A percentile compares a stretch with the other conserved stretches of the same genome.
phyloP scores from a whole-genome alignment of 1,284 basidiomycete genomes.

The Wallemia hederae region DNA sequence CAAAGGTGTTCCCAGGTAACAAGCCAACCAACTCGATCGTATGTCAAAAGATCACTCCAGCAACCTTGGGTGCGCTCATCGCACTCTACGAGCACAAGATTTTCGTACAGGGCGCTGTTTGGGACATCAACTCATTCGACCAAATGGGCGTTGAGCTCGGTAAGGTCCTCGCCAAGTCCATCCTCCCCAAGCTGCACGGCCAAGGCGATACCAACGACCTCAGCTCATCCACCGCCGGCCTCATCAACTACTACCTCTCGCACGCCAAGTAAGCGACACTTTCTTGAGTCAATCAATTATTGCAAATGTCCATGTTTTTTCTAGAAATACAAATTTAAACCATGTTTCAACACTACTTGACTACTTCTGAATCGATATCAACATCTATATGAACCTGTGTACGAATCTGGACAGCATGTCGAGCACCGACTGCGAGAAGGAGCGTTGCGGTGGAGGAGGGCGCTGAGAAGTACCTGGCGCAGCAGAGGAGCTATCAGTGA shows the following conservation, averaged over 20 bases:
- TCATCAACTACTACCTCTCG: slow-evolving; percentile 82
- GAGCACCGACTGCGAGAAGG: too few relatives aligned
- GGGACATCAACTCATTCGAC: slow-evolving; percentile 89
- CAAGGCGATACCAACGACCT: slow-evolving; percentile 65
- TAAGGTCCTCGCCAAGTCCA: slow-evolving; percentile 78
- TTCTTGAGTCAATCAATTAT: too few relatives aligned
- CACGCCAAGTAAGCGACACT: slow-evolving; percentile 22
- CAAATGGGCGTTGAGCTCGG: slow-evolving; percentile 68
- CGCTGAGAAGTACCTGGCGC: too few relatives aligned
- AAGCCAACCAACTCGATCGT: slow-evolving; percentile 87
- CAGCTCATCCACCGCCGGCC: slow-evolving; percentile 75
- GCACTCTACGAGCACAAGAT: slow-evolving; percentile 98
- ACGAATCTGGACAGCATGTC: too few relatives aligned
- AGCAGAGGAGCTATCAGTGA: too few relatives aligned
- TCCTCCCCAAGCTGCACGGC: slow-evolving; percentile 53
- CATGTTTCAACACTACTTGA: neutral
- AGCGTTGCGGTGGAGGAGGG: too few relatives aligned
- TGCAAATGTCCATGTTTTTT: too few relatives aligned
- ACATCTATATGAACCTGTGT: too few relatives aligned
- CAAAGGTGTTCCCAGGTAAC: slow-evolving; percentile 95
- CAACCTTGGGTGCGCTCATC: slow-evolving; percentile 50
- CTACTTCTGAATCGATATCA: too few relatives aligned
- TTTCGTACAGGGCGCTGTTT: slow-evolving; percentile 82
- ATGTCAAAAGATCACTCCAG: slow-evolving; percentile 73
- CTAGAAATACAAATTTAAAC: neutral